A percentile compares a stretch with the other conserved stretches of the same genome.
These are phyloP conservation scores for Aspergillus panamensis DNA, from an alignment of 495 filamentous ascomycete species.

Conservation along the genomic window DNA sequence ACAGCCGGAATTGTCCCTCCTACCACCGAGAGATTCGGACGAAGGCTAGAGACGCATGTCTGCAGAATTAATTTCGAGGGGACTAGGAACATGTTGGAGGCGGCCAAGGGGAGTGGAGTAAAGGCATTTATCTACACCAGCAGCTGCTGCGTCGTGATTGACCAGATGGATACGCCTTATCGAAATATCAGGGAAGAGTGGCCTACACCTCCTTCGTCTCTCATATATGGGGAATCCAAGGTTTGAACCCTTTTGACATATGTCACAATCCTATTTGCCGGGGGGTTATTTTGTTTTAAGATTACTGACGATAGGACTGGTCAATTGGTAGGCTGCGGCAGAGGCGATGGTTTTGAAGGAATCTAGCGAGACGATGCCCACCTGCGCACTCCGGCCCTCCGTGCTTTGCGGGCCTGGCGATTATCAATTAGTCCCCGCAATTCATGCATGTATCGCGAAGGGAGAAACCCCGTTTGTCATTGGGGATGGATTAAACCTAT, in stretches of 20 bases:
- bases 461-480: slow-evolving; percentile 55
- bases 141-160: slow-evolving; percentile 52
- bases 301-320: slow-evolving; percentile 17
- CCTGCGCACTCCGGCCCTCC: slow-evolving; percentile 56
- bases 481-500: slow-evolving; percentile 55
- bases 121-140: slow-evolving; percentile 58
- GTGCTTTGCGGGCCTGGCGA: slow-evolving; percentile 58
- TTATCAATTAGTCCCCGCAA: slow-evolving; percentile 47
- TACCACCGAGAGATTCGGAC: slow-evolving; percentile 39
- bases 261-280: slow-evolving; percentile 1
- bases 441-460: slow-evolving; percentile 55
- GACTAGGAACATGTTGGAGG: slow-evolving; percentile 54
- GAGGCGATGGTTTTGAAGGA: slow-evolving; percentile 54
- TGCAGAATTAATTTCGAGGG: slow-evolving; percentile 57
- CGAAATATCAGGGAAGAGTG: slow-evolving; percentile 53
- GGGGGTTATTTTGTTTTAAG: not conserved
- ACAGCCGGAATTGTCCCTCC: slow-evolving; percentile 45
- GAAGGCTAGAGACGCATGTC: slow-evolving; percentile 33
- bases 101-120: slow-evolving; percentile 45
- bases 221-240: slow-evolving; percentile 60
- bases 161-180: slow-evolving; percentile 51
- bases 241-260: slow-evolving; percentile 25
- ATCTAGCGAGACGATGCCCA: slow-evolving; percentile 41
- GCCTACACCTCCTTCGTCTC: slow-evolving; percentile 44
- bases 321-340: slow-evolving; percentile 43